Evolutionary conservation across 148 eudicot species (phyloP).

Genomic region (Limonium bicolor): DNA sequence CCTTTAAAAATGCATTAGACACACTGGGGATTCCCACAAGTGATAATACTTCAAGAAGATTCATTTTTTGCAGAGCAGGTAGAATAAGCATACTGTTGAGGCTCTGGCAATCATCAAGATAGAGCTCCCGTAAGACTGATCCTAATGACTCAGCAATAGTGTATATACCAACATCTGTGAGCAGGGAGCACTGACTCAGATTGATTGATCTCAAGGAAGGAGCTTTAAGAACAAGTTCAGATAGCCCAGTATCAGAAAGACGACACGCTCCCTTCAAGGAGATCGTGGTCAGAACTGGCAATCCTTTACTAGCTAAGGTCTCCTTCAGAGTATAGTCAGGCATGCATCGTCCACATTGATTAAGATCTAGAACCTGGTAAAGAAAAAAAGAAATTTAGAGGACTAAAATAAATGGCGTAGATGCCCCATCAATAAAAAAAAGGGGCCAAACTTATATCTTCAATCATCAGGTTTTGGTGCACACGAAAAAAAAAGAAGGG

Average conservation of each 20-base stretch:
- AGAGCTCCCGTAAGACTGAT: slow-evolving; percentile 49
- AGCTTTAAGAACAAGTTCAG: slow-evolving; percentile 47
- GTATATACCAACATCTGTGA: slow-evolving; percentile 47
- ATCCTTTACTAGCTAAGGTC: slow-evolving; percentile 29
- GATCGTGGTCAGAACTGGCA: slow-evolving; percentile 49
- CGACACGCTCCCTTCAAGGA: slow-evolving; percentile 93
- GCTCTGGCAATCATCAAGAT: slow-evolving; percentile 57
- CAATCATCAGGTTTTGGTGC: no score
- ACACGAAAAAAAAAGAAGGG: no score
- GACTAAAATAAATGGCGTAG: no score
- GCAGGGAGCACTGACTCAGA: slow-evolving; percentile 76
- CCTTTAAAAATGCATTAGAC: slow-evolving; percentile 39
- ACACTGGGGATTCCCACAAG: slow-evolving; percentile 48
- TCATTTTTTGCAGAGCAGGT: slow-evolving; percentile 44
- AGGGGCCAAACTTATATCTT: no score
- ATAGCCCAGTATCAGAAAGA: slow-evolving; percentile 64
- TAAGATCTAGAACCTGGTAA: slow-evolving; percentile 88
- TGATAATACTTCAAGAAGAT: slow-evolving; percentile 51
- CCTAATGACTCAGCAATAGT: slow-evolving; percentile 45
- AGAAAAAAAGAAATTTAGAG: no score
- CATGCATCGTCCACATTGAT: slow-evolving; percentile 77
- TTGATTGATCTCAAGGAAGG: slow-evolving; percentile 63
- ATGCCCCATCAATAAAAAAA: no score
- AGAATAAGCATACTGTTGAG: slow-evolving; percentile 47
- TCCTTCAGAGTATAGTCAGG: slow-evolving; percentile 44